Conservation (phyloP, 805 yeast species). For the Peterozyma toletana region DNA sequence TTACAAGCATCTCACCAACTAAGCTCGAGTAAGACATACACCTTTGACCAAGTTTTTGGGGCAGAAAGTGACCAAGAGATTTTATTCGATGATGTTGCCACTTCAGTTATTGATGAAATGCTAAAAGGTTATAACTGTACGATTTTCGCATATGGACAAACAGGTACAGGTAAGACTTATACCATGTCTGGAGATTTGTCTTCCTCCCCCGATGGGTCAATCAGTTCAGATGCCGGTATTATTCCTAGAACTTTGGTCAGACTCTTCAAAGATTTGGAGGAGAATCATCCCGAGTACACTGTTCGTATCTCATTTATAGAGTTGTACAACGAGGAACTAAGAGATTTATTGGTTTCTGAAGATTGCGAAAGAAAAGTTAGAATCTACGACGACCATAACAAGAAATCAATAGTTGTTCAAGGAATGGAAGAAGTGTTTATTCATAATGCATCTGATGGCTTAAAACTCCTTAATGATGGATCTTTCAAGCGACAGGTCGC, state of each 20-base stretch:
- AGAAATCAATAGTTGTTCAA: slow-evolving; percentile 40
- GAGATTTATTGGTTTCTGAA: slow-evolving; percentile 49
- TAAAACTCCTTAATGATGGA: slow-evolving; percentile 47
- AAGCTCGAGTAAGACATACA: slow-evolving; percentile 42
- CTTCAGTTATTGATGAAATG: slow-evolving; percentile 58
- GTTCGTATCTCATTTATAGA: slow-evolving; percentile 80
- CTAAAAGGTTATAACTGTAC: slow-evolving; percentile 76
- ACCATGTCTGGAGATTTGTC: slow-evolving; percentile 67
- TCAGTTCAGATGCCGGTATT: slow-evolving; percentile 50
- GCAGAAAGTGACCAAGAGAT: slow-evolving; percentile 69
- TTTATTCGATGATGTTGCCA: slow-evolving; percentile 61
- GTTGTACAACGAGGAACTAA: slow-evolving; percentile 78
- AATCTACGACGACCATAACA: slow-evolving; percentile 43
- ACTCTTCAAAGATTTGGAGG: slow-evolving; percentile 44
- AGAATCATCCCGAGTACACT: slow-evolving; percentile 42
- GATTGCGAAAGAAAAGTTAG: slow-evolving; percentile 42
- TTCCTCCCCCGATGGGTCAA: slow-evolving; percentile 15
- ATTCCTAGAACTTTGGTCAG: slow-evolving; percentile 52
- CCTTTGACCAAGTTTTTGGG: slow-evolving; percentile 78
- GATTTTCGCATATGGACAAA: slow-evolving; percentile 70
- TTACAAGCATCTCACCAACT: slow-evolving; percentile 32
- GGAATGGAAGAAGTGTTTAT: slow-evolving; percentile 52
- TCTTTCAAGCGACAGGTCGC: slow-evolving; percentile 64
- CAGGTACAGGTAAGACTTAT: slow-evolving; percentile 85
- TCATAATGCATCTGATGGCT: slow-evolving; percentile 42